A percentile compares a stretch with the other conserved stretches of the same genome.
phyloP scores from a whole-genome alignment of 176 grass and related monocot species.

The Avena atlantica region DNA sequence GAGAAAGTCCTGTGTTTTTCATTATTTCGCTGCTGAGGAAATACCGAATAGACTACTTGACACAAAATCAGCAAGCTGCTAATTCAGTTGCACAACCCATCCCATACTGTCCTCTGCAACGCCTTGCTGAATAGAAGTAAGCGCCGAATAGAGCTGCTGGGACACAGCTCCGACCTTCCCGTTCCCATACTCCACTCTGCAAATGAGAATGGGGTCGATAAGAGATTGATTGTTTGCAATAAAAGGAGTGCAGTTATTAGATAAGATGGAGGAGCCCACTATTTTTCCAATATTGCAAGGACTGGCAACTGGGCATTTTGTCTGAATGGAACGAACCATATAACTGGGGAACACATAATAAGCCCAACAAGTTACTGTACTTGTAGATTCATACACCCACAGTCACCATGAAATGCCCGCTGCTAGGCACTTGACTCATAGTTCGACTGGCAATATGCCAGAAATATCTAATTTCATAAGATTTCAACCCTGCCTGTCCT shows the following conservation, averaged over 20 bases:
- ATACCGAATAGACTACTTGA: neutral
- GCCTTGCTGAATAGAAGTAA: slow-evolving; percentile 80
- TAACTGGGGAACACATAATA: neutral
- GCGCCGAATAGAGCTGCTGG: slow-evolving; percentile 65
- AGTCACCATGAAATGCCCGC: neutral
- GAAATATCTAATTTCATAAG: neutral
- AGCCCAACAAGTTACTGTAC: slow-evolving; percentile 19
- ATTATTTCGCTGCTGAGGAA: neutral
- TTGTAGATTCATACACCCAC: neutral
- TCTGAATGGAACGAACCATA: neutral
- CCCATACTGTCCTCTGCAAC: slow-evolving; percentile 70
- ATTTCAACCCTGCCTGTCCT: neutral
- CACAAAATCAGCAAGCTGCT: neutral
- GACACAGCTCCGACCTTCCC: slow-evolving; percentile 68
- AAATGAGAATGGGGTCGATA: slow-evolving; percentile 22
- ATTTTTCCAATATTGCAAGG: neutral
- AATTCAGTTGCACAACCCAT: slow-evolving; percentile 68
- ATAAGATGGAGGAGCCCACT: neutral
- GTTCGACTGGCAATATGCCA: neutral
- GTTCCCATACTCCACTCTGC: slow-evolving; percentile 80
- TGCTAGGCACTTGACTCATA: neutral
- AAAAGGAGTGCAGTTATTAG: neutral
- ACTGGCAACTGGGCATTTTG: neutral
- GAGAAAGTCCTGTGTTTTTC: neutral
- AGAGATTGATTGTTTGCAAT: slow-evolving; percentile 24